Percentiles rank a stretch among this genome's conserved stretches.
Evolutionary conservation across 148 eudicot genomes (phyloP).

Genomic region (Spergularia marina): DNA sequence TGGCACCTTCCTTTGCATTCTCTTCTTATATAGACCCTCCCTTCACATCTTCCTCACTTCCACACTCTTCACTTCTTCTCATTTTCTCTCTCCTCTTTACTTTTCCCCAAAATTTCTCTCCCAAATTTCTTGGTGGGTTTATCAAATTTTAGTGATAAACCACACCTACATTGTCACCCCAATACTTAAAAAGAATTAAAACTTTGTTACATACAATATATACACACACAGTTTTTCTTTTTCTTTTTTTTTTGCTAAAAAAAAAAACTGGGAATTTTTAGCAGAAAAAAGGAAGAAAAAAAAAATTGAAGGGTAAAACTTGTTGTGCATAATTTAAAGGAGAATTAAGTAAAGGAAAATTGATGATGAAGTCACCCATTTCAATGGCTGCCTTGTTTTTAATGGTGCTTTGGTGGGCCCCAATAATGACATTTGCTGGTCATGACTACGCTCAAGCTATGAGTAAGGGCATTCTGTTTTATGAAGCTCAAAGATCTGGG

Average conservation of each 20-base stretch:
- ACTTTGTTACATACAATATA: not conserved
- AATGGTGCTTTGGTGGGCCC: constrained; percentile 16
- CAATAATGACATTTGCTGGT: constrained; percentile 45
- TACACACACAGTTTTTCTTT: not conserved
- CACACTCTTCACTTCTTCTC: constrained; percentile 26
- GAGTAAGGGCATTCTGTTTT: constrained; percentile 83
- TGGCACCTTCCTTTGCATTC: constrained; percentile 46
- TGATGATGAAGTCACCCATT: constrained; percentile 21
- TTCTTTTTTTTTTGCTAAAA: not conserved
- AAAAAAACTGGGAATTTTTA: not conserved
- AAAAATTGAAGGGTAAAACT: not conserved
- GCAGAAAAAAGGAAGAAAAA: not conserved
- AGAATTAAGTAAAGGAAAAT: constrained; percentile 14
- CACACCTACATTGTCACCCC: constrained; percentile 23
- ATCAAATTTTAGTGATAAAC: constrained; percentile 62
- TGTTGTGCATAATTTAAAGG: not conserved
- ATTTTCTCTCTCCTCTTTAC: constrained; percentile 6
- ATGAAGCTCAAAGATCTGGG: constrained; percentile 98
- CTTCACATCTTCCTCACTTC: constrained; percentile 26
- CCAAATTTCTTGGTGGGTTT: constrained; percentile 38
- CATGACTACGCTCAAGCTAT: constrained; percentile 85
- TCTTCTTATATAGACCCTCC: constrained; percentile 52
- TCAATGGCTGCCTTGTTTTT: constrained; percentile 44
- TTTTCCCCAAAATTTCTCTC: constrained; percentile 8
- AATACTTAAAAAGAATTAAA: not conserved